phyloP scores from a whole-genome alignment of 306 rosid species.

The Dalbergia oliveri region DNA sequence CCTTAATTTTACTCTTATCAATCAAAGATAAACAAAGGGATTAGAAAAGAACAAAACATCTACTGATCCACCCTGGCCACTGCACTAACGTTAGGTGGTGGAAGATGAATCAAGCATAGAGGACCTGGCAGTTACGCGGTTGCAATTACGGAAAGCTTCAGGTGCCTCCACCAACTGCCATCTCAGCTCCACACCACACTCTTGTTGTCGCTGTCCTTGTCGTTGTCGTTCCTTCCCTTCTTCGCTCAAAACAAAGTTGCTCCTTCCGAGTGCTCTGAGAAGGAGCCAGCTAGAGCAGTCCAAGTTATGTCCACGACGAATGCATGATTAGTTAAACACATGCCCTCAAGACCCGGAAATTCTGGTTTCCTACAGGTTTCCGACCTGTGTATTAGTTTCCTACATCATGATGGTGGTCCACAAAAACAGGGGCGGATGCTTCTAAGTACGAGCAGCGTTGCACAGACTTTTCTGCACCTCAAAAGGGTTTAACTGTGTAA shows the following conservation, averaged over 20 bases:
- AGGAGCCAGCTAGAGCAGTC: neutral
- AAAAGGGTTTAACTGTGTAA: neutral
- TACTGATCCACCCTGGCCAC: constrained; percentile 29
- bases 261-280: too few species aligned
- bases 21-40: too few species aligned
- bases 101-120: constrained; percentile 53
- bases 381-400: too few species aligned
- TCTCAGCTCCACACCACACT: constrained; percentile 32
- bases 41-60: neutral
- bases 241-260: neutral
- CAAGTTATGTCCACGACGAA: too few species aligned
- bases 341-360: neutral
- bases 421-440: neutral
- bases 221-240: neutral
- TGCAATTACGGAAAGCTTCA: constrained; percentile 45
- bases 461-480: neutral
- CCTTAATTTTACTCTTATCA: too few species aligned
- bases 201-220: neutral
- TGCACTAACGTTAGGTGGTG: too few species aligned
- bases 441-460: neutral
- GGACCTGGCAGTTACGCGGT: constrained; percentile 59
- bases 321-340: too few species aligned
- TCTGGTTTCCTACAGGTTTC: too few species aligned
- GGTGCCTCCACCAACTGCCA: constrained; percentile 70
- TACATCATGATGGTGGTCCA: neutral